Base-by-base conservation (phyloP, 2,329 filamentous ascomycete genomes). In the Blastomyces silverae region DNA sequence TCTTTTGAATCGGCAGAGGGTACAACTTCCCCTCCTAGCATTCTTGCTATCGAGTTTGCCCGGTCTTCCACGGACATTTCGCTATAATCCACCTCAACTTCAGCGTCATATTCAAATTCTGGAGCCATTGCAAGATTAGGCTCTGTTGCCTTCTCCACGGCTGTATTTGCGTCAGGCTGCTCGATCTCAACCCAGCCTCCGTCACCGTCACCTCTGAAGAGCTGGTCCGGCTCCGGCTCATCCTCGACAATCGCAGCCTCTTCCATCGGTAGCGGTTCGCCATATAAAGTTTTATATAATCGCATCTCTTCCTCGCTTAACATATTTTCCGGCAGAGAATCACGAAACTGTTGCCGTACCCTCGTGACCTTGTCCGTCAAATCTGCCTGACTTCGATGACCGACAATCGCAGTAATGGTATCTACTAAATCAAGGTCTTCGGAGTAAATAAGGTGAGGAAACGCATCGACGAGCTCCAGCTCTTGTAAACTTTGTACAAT, bases 281-380 rank as follows among this genome's bases (percentile, higher is more conserved):
- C 93, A 74, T 94, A 97, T 20, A 96, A 78, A 68, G 91, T 83
- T 72, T 89, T 86, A 75, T 96, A 96, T 0, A 96, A 79, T 59
- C 79, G 80, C 71, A 89, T 87, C 74, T 96, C 92, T 63, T 89
- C 84, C 0, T 83, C 81, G 44, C 81, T 86, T 62, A 97, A 76
- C 70, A 90, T 85, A 44, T 83, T 87, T 42, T 86, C 84, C 0
- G 92, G 92, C 31, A 97, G 77, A 0, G 83, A 87, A 71, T 94
- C 87, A 67, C 91, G 88, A 74, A 91, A 95, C 10, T 85, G 82
- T 68, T 90, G 87, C 70, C 89, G 86, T 46, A 90, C 88, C 69
- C 86, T 82, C 64, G 89, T 85, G 42, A 91, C 91, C 64, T 73
- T 75, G 34, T 70, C 69, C 63, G 77, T 73, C 46, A 76, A 63